phyloP scores from a whole-genome alignment of 1,139 yeast genomes.

The Yamadazyma taylorii region DNA sequence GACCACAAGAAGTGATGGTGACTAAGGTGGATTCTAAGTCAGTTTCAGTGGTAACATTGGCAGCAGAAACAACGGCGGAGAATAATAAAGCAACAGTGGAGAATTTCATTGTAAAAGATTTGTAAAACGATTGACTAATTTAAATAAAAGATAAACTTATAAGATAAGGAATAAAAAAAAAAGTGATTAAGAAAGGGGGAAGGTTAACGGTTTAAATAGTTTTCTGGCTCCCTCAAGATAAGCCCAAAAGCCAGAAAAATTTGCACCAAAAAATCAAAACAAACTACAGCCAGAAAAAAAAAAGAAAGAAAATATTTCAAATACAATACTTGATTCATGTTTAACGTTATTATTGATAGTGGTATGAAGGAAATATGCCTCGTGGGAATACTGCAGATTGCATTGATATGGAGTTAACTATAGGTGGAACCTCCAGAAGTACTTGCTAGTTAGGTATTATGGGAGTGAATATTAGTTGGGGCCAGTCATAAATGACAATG shows the following conservation, averaged over 20 bases:
- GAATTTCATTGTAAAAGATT: conserved; percentile 38
- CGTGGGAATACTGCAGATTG: too few species aligned
- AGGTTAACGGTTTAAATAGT: too few species aligned
- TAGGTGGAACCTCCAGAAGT: too few species aligned
- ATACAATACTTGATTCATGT: too few species aligned
- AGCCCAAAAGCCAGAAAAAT: too few species aligned
- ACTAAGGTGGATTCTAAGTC: conserved; percentile 32
- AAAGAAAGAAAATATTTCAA: neutral
- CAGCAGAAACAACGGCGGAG: conserved; percentile 38
- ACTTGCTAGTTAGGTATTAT: too few species aligned
- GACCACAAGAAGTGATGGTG: conserved; percentile 45
- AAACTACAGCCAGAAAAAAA: neutral
- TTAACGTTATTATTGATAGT: too few species aligned
- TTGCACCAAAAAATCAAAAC: neutral
- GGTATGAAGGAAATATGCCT: neutral
- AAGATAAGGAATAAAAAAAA: conserved; percentile 3
- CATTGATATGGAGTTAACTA: too few species aligned
- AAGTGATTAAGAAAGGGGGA: neutral
- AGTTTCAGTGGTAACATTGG: conserved; percentile 41
- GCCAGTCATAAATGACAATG: conserved; percentile 4
- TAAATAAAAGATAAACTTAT: conserved; percentile 24
- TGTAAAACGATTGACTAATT: conserved; percentile 24
- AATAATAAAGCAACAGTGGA: conserved; percentile 47
- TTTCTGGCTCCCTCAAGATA: too few species aligned
- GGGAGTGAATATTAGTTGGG: neutral